Percentiles rank a stretch among this genome's conserved stretches.
phyloP scores from a whole-genome alignment of 2,329 filamentous ascomycete genomes.

The Exophiala alcalophila region DNA sequence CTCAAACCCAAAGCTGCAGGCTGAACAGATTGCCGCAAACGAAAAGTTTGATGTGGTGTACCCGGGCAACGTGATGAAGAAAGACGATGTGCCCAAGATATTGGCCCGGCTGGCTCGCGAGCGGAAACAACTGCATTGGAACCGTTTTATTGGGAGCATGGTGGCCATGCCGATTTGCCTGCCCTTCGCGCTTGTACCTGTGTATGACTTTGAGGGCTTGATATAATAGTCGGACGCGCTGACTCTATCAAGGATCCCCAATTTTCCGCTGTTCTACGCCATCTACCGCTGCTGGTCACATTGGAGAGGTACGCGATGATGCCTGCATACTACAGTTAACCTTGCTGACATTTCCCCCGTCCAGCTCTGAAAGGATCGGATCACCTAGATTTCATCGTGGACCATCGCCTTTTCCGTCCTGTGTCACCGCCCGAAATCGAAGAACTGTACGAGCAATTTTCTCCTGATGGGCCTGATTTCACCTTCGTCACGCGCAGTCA shows the following conservation, averaged over 20 bases:
- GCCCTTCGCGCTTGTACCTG: slow-evolving; percentile 77
- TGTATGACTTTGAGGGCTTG: slow-evolving; percentile 66
- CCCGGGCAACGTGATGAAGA: slow-evolving; percentile 66
- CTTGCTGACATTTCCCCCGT: slow-evolving; percentile 13
- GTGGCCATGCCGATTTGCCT: slow-evolving; percentile 77
- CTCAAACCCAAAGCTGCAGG: slow-evolving; percentile 63
- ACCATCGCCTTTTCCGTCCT: slow-evolving; percentile 66
- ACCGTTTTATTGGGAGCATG: slow-evolving; percentile 75
- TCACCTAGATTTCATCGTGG: slow-evolving; percentile 76
- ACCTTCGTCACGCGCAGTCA: slow-evolving; percentile 35
- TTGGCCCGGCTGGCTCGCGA: slow-evolving; percentile 72
- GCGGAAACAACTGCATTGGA: slow-evolving; percentile 72
- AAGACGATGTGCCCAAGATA: slow-evolving; percentile 61
- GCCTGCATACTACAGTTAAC: no score
- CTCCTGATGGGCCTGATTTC: slow-evolving; percentile 35
- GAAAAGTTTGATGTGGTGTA: slow-evolving; percentile 72
- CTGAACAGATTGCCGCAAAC: slow-evolving; percentile 61
- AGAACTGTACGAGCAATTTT: slow-evolving; percentile 62
- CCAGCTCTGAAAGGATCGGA: slow-evolving; percentile 74
- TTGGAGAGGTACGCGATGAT: slow-evolving; percentile 59
- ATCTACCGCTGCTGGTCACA: slow-evolving; percentile 87
- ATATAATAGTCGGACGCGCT: slow-evolving; percentile 17
- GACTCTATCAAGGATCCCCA: slow-evolving; percentile 64
- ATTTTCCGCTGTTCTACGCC: slow-evolving; percentile 96
- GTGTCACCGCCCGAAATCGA: slow-evolving; percentile 69